Conservation (phyloP, 345 rosid species). For the Schrenkiella parvula region DNA sequence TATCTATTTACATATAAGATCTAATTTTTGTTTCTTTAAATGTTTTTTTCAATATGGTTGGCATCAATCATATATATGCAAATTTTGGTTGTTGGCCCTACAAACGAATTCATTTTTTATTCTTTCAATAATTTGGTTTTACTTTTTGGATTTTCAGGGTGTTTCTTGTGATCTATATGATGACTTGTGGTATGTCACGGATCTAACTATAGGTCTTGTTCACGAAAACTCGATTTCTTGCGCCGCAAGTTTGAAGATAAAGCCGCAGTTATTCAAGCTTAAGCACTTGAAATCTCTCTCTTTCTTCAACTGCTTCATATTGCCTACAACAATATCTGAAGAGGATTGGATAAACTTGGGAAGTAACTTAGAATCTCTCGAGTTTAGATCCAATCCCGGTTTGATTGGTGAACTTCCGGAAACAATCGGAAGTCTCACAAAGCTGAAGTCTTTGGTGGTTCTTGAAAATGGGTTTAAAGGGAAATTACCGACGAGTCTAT, state of each 20-base stretch:
- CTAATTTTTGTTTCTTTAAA: constrained; percentile 1
- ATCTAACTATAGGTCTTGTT: constrained; percentile 60
- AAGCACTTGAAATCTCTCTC: constrained; percentile 67
- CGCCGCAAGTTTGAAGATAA: constrained; percentile 43
- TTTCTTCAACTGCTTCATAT: constrained; percentile 65
- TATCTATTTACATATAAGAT: constrained; percentile 24
- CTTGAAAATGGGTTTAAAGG: constrained; percentile 72
- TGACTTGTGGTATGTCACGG: constrained; percentile 82
- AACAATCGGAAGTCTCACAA: constrained; percentile 44
- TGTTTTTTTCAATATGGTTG: constrained; percentile 2
- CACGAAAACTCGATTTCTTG: constrained; percentile 83
- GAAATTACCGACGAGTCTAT: constrained; percentile 43
- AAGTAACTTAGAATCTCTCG: constrained; percentile 51
- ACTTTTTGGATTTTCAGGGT: constrained; percentile 50
- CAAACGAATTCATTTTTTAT: neutral
- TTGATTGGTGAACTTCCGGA: constrained; percentile 60
- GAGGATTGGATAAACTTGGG: constrained; percentile 53
- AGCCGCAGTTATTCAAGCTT: constrained; percentile 60
- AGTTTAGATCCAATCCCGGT: constrained; percentile 75
- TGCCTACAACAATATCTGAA: constrained; percentile 33
- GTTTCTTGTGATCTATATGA: constrained; percentile 75
- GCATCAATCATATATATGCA: constrained; percentile 13
- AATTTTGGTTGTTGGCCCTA: constrained; percentile 8
- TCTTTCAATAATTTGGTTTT: neutral
- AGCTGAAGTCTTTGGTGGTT: constrained; percentile 72